Percentiles rank a stretch among this genome's conserved stretches.
Evolutionary conservation across 169 alveolate genomes (phyloP).

Genomic region (Eimeria necatrix): DNA sequence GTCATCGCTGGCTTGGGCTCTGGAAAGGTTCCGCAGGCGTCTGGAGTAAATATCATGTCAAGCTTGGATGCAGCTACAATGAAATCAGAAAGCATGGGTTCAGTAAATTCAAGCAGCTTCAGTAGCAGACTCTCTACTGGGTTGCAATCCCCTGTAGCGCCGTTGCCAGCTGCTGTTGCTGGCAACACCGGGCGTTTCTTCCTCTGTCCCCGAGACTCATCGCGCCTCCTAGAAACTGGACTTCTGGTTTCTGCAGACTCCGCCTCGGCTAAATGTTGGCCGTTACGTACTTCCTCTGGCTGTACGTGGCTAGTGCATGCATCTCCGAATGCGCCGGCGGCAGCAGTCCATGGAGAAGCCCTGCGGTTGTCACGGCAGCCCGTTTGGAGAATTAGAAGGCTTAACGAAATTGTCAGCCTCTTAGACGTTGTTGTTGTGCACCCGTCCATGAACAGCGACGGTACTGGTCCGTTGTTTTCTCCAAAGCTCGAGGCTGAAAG

Average conservation of each 20-base stretch:
- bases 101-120: conserved; percentile 49
- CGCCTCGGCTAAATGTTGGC: neutral
- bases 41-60: neutral
- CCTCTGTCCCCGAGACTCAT: neutral
- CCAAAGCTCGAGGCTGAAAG: neutral
- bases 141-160: neutral
- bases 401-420: conserved; percentile 29
- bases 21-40: neutral
- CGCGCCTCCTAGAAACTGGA: conserved; percentile 35
- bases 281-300: neutral
- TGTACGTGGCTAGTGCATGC: conserved; percentile 26
- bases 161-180: neutral
- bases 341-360: neutral
- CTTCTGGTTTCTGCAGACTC: conserved; percentile 22
- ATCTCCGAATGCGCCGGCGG: neutral
- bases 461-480: neutral
- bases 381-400: conserved; percentile 40
- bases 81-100: neutral
- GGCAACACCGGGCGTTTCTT: neutral
- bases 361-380: neutral
- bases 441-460: neutral
- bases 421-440: neutral
- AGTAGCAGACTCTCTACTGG: conserved; percentile 35
- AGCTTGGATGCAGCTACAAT: conserved; percentile 4
- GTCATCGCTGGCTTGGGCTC: neutral